Evolutionary conservation across 108 stramenopile species (phyloP), one percentile per base, ranked within the genome.

Genomic region (Asterionellopsis glacialis): DNA sequence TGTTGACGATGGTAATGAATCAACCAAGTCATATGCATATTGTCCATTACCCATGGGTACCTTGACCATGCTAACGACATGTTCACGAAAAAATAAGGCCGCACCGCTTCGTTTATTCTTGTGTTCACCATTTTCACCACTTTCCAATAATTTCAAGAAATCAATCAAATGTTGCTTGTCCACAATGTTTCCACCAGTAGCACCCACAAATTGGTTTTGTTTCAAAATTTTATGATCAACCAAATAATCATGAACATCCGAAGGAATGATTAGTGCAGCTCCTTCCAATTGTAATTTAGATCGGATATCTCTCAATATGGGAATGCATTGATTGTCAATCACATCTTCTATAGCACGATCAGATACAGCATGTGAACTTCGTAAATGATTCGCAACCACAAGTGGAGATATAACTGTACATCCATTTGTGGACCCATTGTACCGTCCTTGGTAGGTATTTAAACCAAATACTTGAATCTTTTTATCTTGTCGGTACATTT

Each of bases 221-320:
- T 67, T 67, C 52, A 94, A 68, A 11, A 94, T 64, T 41, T 86
- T 75, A 41, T 81, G 61, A 77, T 94, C 93, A 0, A 94, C 90
- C 50, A 94, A 63, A 64, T 90, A 82, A 69, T 94, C 93, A 70
- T 94, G 93, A 25, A 94, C 93, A 72, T 94, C 93, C 23, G 80
- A 82, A 9, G 93, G 93, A 62, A 94, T 86, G 22, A 94, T 94
- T 12, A 94, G 72, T n/a, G 90, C 84, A 60, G 71, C 67, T 19
- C 70, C 52, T 51, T 74, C 73, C 51, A 94, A 72, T 45, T 83
- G 88, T 23, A 88, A 61, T 66, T 91, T 94, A 13, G 61, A 53
- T 28, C 93, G 81, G 27, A 94, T 83, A 13, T 57, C 66, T 16
- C 63, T 59, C 15, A 94, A 59, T 44, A 90, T 63, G 13, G 86